Evolutionary conservation across 768 basidiomycete genomes (phyloP), one percentile per base, ranked within the genome.

Genomic region (Pulveroboletus sp.): DNA sequence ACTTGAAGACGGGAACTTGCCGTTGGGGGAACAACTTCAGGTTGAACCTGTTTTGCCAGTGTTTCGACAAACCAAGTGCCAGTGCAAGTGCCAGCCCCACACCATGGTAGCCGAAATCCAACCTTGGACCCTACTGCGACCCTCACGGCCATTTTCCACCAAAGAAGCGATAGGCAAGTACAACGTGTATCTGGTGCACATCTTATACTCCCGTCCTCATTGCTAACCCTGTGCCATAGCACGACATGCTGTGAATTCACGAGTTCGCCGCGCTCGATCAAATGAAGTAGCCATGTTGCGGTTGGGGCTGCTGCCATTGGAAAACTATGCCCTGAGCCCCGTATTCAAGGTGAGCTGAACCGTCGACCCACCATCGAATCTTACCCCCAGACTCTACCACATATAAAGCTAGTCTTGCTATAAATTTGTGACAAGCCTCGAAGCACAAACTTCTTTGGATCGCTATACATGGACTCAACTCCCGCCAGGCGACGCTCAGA

Each of bases 221-320:
- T 54, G 19, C 45, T 12, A 32, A 40, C 36, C 55, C 44, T 32
- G 12, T 3, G 11, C 21, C 19, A 35, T 21, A 20, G 8, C n/a
- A 40, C 21, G 29, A 48, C 36, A 47, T 31, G 51, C 20, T 33
- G 47, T 50, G 43, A 40, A 29, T 43, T 48, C 45, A 60, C 53
- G 34, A 52, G 53, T 31, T 63, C 36, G 29, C 59, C 53, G 57
- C 35, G 47, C 52, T 44, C 20, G 25, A 56, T 60, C 46, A 43
- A 52, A 37, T 25, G 49, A 17, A 31, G 36, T 19, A 21, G 25
- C 35, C 50, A 24, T 35, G 31, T 31, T 42, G 40, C 33, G 5
- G 33, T 40, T 21, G 25, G 20, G 21, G 43, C 25, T 20, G 2
- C 31, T 37, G 47, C 44, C 38, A 36, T 49, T 51, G 47, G 37